These are phyloP conservation scores for Dipodascopsis uninucleata DNA, from an alignment of 805 yeast species.

Conservation along the genomic window DNA sequence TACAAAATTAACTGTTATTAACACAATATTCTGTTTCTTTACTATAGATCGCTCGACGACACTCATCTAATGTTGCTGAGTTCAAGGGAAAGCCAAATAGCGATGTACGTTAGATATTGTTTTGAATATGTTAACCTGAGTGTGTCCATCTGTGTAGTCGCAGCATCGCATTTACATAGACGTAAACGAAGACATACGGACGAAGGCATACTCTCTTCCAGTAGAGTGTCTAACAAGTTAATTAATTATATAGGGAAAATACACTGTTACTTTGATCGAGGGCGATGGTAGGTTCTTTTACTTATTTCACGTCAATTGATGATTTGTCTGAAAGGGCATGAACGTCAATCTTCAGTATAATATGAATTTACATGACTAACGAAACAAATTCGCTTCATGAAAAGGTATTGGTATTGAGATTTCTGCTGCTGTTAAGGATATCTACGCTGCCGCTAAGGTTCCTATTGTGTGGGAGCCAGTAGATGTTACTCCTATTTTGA, in stretches of 20 bases:
- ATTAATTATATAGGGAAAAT: constrained; percentile 54
- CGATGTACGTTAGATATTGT: constrained; percentile 27
- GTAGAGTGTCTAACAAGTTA: too few relatives aligned
- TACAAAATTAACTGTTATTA: too few relatives aligned
- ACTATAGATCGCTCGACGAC: constrained; percentile 9
- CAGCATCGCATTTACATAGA: background rate
- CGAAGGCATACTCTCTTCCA: too few relatives aligned
- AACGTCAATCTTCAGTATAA: background rate
- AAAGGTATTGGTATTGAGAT: constrained; percentile 87
- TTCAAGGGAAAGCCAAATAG: constrained; percentile 42
- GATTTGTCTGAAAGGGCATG: background rate
- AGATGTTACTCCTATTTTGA: constrained; percentile 89
- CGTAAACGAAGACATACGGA: background rate
- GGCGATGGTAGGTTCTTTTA: constrained; percentile 61
- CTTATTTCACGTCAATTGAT: background rate
- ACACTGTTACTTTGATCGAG: constrained; percentile 91
- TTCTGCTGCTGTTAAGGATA: constrained; percentile 87
- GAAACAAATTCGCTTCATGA: background rate
- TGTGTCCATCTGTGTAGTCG: constrained; percentile 1
- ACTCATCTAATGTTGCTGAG: constrained; percentile 37
- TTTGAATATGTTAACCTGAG: background rate
- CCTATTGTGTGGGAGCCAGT: constrained; percentile 98
- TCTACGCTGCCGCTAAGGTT: constrained; percentile 88
- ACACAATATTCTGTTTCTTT: too few relatives aligned
- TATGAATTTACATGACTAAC: background rate